phyloP scores from a whole-genome alignment of 345 rosid species.

The Cardamine occulta region DNA sequence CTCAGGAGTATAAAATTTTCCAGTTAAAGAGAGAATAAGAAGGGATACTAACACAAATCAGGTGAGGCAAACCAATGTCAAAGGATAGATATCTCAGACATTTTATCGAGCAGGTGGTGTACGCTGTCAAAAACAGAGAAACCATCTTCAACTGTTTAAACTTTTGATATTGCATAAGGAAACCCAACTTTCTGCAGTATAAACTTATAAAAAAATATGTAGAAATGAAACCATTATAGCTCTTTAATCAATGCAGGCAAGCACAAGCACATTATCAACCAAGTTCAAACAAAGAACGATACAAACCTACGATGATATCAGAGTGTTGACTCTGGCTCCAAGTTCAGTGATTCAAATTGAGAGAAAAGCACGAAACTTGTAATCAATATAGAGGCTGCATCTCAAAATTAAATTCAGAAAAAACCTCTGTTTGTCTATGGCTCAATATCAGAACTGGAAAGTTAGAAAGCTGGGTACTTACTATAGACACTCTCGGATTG shows the following conservation, averaged over 20 bases:
- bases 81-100: constrained; percentile 8
- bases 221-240: neutral
- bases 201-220: neutral
- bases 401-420: neutral
- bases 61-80: neutral
- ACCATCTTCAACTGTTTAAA: neutral
- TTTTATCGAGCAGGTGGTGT: constrained; percentile 39
- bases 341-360: constrained; percentile 6
- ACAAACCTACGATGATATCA: constrained; percentile 2
- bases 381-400: neutral
- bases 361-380: neutral
- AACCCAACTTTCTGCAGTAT: neutral
- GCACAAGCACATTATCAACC: neutral
- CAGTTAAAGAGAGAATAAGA: neutral
- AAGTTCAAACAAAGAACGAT: constrained; percentile 1
- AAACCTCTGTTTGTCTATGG: neutral
- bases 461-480: neutral
- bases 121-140: neutral
- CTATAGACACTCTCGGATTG: neutral
- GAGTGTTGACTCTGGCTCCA: neutral
- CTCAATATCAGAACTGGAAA: neutral
- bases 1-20: neutral
- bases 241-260: neutral
- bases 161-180: neutral
- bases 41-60: neutral